Evolutionary conservation across 768 basidiomycete species (phyloP).

Genomic region (Auriscalpium orientale): DNA sequence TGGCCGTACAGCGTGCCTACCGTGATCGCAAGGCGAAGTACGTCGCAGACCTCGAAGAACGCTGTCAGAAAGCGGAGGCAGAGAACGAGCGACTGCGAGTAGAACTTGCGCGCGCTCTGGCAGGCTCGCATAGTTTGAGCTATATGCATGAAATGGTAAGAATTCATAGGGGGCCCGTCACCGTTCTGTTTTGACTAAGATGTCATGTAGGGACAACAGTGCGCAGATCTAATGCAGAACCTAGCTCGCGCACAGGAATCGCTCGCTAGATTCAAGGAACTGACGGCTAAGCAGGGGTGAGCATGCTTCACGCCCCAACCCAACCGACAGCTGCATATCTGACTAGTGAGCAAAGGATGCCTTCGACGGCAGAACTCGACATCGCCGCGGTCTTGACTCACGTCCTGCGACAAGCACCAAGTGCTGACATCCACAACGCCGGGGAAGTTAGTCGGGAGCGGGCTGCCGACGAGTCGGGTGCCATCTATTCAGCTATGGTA

Average conservation of each 20-base stretch:
- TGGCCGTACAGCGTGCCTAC: conserved; percentile 11
- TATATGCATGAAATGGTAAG: conserved; percentile 6
- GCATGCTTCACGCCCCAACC: no score
- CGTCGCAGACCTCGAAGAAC: conserved; percentile 9
- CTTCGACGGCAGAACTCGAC: conserved; percentile 9
- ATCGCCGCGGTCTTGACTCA: conserved; percentile 8
- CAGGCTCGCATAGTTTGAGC: background rate
- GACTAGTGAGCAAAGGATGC: background rate
- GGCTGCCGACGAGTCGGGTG: no score
- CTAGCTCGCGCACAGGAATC: conserved; percentile 4
- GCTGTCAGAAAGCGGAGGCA: conserved; percentile 11
- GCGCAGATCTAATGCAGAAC: conserved; percentile 10
- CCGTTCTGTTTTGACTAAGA: no score
- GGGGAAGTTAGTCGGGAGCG: background rate
- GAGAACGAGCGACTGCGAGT: conserved; percentile 9
- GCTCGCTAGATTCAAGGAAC: conserved; percentile 4
- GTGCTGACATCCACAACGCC: background rate
- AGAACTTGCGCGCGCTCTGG: conserved; percentile 8
- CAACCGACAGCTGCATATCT: no score
- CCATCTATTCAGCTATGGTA: background rate
- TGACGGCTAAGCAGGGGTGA: background rate
- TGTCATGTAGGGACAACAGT: conserved; percentile 1
- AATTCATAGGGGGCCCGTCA: no score
- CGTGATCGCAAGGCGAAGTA: conserved; percentile 13
- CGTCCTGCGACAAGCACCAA: conserved; percentile 1